Base-by-base conservation (phyloP, 23 red algal species). In the Agarophyton chilense region DNA sequence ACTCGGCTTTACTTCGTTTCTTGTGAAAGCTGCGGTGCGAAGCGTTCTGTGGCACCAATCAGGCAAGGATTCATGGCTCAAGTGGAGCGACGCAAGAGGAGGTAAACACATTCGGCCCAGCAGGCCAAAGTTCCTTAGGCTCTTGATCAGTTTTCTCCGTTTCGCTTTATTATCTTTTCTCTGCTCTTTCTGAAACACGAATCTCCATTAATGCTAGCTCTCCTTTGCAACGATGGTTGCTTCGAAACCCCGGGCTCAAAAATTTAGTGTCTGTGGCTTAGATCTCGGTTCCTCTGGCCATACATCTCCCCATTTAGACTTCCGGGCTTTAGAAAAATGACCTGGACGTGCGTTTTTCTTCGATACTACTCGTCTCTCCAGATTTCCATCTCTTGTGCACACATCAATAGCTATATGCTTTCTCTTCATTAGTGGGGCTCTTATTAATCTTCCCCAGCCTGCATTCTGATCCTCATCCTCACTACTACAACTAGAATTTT, bases 1-100 rank as follows among this genome's bases (percentile, higher is more conserved):
- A 95, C 97, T 28, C 93, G 97, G 28, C 63, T 99, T 55, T 99
- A 99, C 61, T 99, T 99, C 54, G 62, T 99, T 56, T 92, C 91
- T 32, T 99, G 97, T 77, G 93, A 99, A 74, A 95, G 93, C 77
- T 99, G 97, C 66, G 97, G 97, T 24, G 93, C 97, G 11, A 83
- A 86, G 33, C 90, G 97, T 33, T 99, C 97, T 73, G 97, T 99
- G 52, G 79, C 97, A 11, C 84, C 90, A 0, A 99, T 99, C 78
- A 74, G 72, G 52, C 93, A 95, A 87, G 97, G 97, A 52, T 99
- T 89, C 73, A 93, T 99, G 86, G 97, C 97, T 16, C 97, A 88
- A 66, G 84, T 95, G 45, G 90, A 79, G 52, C 53, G 81, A 29
- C 68, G 97, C 18, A 95, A 90, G 93, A 84, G 50, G 58, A 92